A percentile compares a stretch with the other conserved stretches of the same genome.
Conservation (phyloP, 2,329 filamentous ascomycete genomes). For the Monosporascus cannonballus region DNA sequence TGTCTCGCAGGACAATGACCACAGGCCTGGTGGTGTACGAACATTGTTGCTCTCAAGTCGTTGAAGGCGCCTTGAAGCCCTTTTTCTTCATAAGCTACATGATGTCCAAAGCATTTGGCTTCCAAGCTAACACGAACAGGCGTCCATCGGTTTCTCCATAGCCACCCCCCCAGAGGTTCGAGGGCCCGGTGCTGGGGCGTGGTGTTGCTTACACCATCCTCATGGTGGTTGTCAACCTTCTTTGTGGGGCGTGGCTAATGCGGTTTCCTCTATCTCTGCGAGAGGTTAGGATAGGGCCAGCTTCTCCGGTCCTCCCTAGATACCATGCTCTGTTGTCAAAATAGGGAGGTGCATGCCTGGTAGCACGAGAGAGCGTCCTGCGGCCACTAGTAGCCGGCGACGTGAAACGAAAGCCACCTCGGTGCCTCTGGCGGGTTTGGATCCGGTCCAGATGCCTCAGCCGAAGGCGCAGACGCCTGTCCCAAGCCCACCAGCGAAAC, state of each 20-base stretch:
- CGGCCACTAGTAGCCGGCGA: background rate
- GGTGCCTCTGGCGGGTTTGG: background rate
- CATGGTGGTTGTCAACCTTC: slow-evolving; percentile 59
- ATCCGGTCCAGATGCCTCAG: background rate
- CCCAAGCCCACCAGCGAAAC: slow-evolving; percentile 32
- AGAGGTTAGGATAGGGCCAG: slow-evolving; percentile 1
- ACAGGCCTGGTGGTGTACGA: slow-evolving; percentile 25
- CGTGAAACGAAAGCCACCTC: background rate
- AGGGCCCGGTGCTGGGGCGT: slow-evolving; percentile 58
- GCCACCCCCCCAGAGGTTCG: slow-evolving; percentile 67
- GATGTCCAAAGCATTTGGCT: background rate
- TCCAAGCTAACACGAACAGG: slow-evolving; percentile 22
- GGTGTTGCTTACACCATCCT: slow-evolving; percentile 66
- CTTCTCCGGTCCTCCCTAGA: slow-evolving; percentile 3
- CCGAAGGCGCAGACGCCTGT: background rate
- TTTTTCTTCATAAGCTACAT: slow-evolving; percentile 60
- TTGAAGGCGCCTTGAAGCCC: slow-evolving; percentile 54
- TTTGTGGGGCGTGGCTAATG: slow-evolving; percentile 55
- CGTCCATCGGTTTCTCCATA: slow-evolving; percentile 70
- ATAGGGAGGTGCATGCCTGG: slow-evolving; percentile 3
- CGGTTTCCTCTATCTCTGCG: slow-evolving; percentile 23
- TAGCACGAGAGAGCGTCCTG: background rate
- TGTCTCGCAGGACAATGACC: background rate
- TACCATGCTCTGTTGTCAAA: slow-evolving; percentile 9
- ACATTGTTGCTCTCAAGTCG: slow-evolving; percentile 31